phyloP scores from a whole-genome alignment of 2,329 filamentous ascomycete species.

The Apiospora malaysiana region DNA sequence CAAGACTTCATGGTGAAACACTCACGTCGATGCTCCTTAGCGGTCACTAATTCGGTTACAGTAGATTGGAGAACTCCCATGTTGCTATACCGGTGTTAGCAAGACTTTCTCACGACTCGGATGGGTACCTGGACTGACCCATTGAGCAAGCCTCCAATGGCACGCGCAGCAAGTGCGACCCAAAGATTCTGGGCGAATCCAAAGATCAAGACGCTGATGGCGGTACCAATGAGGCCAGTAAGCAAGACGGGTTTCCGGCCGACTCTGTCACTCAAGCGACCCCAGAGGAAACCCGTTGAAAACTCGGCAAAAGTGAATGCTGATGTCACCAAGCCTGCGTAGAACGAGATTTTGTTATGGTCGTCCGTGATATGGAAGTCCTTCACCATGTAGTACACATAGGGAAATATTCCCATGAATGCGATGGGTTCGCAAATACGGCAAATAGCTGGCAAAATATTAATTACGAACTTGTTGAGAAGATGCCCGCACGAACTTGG shows the following conservation, averaged over 20 bases:
- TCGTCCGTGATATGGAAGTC: conserved; percentile 86
- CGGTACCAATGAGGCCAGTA: conserved; percentile 87
- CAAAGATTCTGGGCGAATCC: conserved; percentile 85
- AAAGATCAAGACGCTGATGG: conserved; percentile 89
- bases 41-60: conserved; percentile 89
- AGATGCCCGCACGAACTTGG: not conserved
- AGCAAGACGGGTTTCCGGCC: conserved; percentile 92
- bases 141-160: conserved; percentile 89
- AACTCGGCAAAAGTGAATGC: conserved; percentile 97
- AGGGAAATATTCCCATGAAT: conserved; percentile 99
- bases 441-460: conserved; percentile 70
- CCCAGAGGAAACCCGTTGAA: conserved; percentile 91
- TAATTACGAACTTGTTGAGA: not conserved
- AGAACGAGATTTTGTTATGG: conserved; percentile 82
- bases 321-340: conserved; percentile 94
- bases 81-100: conserved; percentile 62
- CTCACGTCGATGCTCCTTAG: conserved; percentile 90
- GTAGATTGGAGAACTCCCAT: conserved; percentile 96
- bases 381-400: conserved; percentile 97
- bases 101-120: not conserved
- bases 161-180: conserved; percentile 84
- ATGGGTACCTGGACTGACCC: conserved; percentile 59
- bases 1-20: conserved; percentile 25
- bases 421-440: conserved; percentile 98
- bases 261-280: conserved; percentile 86